Evolutionary conservation across 352 stramenopile genomes (phyloP), one percentile per base, ranked within the genome.

Genomic region (Phytopythium sindhum): DNA sequence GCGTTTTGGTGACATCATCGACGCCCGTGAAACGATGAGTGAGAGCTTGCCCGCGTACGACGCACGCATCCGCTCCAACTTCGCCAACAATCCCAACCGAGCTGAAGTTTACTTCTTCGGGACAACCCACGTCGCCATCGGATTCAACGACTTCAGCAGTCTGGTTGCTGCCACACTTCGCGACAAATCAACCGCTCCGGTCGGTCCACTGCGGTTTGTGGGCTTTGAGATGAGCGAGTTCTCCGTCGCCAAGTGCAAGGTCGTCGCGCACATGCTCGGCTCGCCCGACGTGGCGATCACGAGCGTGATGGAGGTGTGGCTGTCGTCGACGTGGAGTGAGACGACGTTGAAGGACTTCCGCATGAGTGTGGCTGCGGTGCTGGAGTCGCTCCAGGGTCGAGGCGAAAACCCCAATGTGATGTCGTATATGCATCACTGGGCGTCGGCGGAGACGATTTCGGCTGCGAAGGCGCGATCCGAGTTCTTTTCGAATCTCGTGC

Each of bases 141-240:
- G 69, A 1, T 73, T 76, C 29, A 76, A 70, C 33, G 68, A 75
- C 52, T 69, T 72, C 29, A 75, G 65, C 33, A 72, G 65, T 55
- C 44, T 75, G 1, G 17, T 72, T 1, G 55, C 29, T 10, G 61
- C 68, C 2, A 56, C 41, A 10, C 21, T 70, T 35, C 57, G 51
- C 0, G 48, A 63, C 2, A 63, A 60, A 24, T 44, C 55, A 39
- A 1, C 28, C 7, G 39, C 23, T 4, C 26, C 14, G 4, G 15
- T 41, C 2, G 41, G 24, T 1, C 64, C 68, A 4, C 64, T 74
- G 12, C 57, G 26, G 42, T 74, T 64, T 45, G 68, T 74, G 14
- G 65, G 68, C 4, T 72, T 72, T 33, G 68, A 74, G 21, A 72
- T 68, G 60, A 72, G 68, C 26, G 68, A 71, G 57, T 72, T 69